Percentiles rank a stretch among this genome's conserved stretches.
phyloP scores from a whole-genome alignment of 768 basidiomycete genomes.

The Saitozyma podzolica region DNA sequence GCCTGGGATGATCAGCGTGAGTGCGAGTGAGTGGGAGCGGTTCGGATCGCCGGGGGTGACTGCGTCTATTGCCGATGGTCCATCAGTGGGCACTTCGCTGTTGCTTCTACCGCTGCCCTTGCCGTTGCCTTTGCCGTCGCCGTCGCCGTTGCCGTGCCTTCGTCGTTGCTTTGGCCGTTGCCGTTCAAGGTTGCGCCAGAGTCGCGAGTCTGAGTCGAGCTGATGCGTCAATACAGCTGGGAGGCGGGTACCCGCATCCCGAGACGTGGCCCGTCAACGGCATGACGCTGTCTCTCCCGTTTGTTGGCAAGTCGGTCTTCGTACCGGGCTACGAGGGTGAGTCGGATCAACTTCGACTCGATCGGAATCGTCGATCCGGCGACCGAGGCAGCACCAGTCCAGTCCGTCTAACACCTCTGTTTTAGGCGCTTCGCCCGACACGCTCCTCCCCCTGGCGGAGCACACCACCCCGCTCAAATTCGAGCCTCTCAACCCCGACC shows the following conservation, averaged over 20 bases:
- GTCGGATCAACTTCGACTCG: neutral
- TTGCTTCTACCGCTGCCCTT: too few species aligned
- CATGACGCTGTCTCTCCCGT: slow-evolving; percentile 34
- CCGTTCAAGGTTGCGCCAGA: too few species aligned
- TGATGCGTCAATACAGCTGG: neutral
- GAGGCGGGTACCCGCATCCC: slow-evolving; percentile 37
- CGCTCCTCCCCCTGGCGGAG: slow-evolving; percentile 20
- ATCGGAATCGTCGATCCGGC: neutral
- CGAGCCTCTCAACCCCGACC: slow-evolving; percentile 23
- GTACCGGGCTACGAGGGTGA: slow-evolving; percentile 33
- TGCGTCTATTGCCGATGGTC: slow-evolving; percentile 22
- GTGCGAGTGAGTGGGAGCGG: neutral
- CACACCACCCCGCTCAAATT: slow-evolving; percentile 18
- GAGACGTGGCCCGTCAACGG: slow-evolving; percentile 39
- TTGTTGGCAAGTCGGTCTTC: slow-evolving; percentile 29
- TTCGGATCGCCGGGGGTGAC: neutral
- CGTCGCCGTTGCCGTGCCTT: neutral
- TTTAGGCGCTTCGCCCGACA: slow-evolving; percentile 6
- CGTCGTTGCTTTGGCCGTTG: neutral
- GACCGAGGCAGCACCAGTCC: neutral
- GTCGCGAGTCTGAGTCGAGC: neutral
- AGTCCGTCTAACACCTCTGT: neutral
- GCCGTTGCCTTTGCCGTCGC: slow-evolving; percentile 15
- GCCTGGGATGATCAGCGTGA: slow-evolving; percentile 34
- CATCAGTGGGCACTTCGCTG: neutral